Conservation (phyloP, 495 filamentous ascomycete species). For the Cryomyces minteri region DNA sequence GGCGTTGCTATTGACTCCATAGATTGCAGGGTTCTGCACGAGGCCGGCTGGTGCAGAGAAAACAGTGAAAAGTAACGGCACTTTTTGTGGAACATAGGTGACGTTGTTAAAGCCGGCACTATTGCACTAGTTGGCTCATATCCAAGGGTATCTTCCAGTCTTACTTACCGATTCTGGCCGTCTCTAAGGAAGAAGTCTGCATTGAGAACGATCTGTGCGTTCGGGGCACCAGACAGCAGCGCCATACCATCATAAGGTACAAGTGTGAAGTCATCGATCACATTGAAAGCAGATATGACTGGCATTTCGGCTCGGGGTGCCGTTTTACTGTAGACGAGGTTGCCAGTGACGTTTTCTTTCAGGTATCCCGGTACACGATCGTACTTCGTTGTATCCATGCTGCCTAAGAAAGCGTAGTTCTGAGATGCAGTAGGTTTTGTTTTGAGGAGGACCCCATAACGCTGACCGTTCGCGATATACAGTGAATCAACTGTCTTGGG, state of each 20-base stretch:
- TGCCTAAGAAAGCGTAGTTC: neutral
- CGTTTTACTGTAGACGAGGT: neutral
- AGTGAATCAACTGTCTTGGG: conserved; percentile 27
- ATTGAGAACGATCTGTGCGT: too few relatives aligned
- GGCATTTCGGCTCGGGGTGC: neutral
- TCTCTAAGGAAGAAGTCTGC: neutral
- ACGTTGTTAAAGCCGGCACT: neutral
- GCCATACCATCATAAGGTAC: neutral
- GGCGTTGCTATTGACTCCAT: neutral
- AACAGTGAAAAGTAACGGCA: neutral
- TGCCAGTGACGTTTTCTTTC: neutral
- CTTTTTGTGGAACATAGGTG: neutral
- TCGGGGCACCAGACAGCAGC: too few relatives aligned
- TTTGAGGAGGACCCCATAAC: conserved; percentile 33
- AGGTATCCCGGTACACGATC: neutral
- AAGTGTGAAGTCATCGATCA: neutral
- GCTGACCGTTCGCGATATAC: conserved; percentile 36
- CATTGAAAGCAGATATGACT: neutral
- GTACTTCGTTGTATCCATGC: neutral
- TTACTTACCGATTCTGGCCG: neutral
- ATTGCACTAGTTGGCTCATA: neutral
- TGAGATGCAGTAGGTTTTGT: conserved; percentile 15
- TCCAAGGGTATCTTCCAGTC: neutral
- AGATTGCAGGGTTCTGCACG: neutral
- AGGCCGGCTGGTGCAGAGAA: too few relatives aligned